Percentiles rank a stretch among this genome's conserved stretches.
Conservation (phyloP, 495 filamentous ascomycete species). For the Neurospora intermedia region DNA sequence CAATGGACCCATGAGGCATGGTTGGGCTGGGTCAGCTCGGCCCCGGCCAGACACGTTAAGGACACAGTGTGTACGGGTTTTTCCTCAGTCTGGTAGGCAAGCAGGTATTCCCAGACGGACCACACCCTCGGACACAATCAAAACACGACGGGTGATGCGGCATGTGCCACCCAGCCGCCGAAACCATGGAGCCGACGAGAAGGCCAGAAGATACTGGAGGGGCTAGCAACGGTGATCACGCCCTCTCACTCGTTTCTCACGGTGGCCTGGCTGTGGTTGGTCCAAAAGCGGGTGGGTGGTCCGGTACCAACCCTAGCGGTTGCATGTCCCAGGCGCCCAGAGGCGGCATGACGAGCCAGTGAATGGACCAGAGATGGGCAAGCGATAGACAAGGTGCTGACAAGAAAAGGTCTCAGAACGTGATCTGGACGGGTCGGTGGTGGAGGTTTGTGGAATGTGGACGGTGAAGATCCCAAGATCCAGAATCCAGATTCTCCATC, state of each 20-base stretch:
- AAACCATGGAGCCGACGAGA: constrained; percentile 1
- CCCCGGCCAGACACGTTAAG: background rate
- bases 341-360: constrained; percentile 15
- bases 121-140: background rate
- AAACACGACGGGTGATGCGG: constrained; percentile 1
- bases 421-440: background rate
- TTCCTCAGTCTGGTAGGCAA: background rate
- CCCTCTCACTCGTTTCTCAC: constrained; percentile 10
- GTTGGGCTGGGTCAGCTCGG: background rate
- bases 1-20: background rate
- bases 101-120: background rate
- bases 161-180: constrained; percentile 8
- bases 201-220: background rate
- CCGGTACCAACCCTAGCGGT: background rate
- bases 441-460: background rate
- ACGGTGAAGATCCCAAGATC: background rate
- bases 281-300: constrained; percentile 6
- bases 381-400: background rate
- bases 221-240: background rate
- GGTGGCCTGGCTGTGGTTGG: constrained; percentile 22
- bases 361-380: constrained; percentile 2
- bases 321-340: background rate
- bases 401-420: background rate
- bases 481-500: background rate
- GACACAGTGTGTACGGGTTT: background rate